A percentile compares a stretch with the other conserved stretches of the same genome.
These are phyloP conservation scores for Fusarium euwallaceae DNA, from an alignment of 2,329 filamentous ascomycete genomes.

Conservation along the genomic window DNA sequence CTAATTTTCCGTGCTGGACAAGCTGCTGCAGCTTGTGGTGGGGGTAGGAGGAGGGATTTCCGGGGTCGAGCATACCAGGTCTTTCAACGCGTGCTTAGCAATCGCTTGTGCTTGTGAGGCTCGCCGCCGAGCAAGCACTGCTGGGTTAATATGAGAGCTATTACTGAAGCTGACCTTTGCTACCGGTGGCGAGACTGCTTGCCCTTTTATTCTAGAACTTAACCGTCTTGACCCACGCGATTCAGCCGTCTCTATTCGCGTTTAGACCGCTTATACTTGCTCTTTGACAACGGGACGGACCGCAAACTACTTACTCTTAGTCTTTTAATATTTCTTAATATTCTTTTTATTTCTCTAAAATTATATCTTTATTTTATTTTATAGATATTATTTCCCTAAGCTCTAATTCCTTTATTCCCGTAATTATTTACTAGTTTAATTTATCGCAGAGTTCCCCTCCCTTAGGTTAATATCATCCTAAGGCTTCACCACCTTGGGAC, in stretches of 20 bases:
- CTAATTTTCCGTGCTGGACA: not conserved
- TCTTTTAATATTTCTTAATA: not conserved
- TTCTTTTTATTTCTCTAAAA: not conserved
- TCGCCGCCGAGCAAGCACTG: not conserved
- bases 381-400: not conserved
- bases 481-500: not conserved
- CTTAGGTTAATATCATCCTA: not conserved
- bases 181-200: not conserved
- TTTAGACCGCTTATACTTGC: not conserved
- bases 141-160: not conserved
- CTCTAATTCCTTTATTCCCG: not conserved
- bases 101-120: slow-evolving; percentile 8
- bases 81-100: not conserved
- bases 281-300: not conserved
- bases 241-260: not conserved
- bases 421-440: not conserved
- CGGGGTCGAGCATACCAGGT: slow-evolving; percentile 10
- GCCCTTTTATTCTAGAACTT: not conserved
- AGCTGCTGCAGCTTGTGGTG: slow-evolving; percentile 19
- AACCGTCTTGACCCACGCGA: not conserved
- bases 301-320: not conserved
- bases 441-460: not conserved
- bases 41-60: slow-evolving; percentile 15
- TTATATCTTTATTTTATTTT: not conserved
- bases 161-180: not conserved